These are phyloP conservation scores for Leishmania tarentolae DNA, from an alignment of 208 protist species.

Conservation along the genomic window DNA sequence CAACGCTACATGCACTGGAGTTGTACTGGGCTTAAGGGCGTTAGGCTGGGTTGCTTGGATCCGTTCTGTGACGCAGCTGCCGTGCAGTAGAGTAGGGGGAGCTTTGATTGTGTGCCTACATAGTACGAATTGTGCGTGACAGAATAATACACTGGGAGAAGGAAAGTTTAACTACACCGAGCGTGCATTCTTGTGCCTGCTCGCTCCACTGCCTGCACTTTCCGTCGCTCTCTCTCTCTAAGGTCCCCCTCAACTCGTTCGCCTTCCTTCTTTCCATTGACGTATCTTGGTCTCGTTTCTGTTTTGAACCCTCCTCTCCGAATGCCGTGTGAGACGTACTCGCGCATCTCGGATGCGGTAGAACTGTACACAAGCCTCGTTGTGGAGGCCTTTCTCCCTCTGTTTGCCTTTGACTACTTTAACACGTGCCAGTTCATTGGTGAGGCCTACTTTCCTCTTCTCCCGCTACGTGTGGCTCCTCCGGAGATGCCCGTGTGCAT, in stretches of 20 bases:
- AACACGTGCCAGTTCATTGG: neutral
- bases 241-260: neutral
- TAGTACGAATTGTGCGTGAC: neutral
- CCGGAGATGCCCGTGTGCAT: constrained; percentile 77
- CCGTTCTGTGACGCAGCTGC: neutral
- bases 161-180: neutral
- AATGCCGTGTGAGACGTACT: neutral
- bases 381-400: neutral
- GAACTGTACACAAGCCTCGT: neutral
- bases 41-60: neutral
- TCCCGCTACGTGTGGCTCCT: constrained; percentile 10
- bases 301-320: neutral
- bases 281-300: constrained; percentile 4
- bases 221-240: neutral
- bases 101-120: neutral
- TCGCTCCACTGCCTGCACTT: neutral
- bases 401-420: neutral
- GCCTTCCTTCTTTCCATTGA: neutral
- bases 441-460: neutral
- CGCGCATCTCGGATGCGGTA: neutral
- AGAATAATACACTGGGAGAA: neutral
- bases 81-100: neutral
- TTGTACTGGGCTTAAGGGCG: neutral
- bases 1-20: neutral
- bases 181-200: neutral